Evolutionary conservation across 345 rosid genomes (phyloP).

Genomic region (Mercurialis annua): DNA sequence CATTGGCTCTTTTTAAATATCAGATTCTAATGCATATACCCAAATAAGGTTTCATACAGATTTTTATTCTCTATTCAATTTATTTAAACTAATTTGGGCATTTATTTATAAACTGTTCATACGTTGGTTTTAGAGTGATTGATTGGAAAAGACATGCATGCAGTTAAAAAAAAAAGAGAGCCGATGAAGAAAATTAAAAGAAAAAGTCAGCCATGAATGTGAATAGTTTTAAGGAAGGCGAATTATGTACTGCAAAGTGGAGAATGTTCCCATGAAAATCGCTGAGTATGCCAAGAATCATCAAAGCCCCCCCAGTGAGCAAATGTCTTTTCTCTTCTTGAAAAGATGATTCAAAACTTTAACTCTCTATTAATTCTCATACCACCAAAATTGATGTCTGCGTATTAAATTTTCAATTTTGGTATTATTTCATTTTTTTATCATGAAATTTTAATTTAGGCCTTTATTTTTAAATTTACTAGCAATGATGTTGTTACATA

Average conservation of each 20-base stretch:
- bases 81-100: background rate
- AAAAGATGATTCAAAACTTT: too few relatives aligned
- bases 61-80: background rate
- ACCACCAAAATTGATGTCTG: too few relatives aligned
- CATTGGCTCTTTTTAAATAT: constrained; percentile 6
- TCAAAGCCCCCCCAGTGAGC: too few relatives aligned
- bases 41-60: background rate
- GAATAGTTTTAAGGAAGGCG: constrained; percentile 6
- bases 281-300: too few relatives aligned
- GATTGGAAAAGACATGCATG: background rate
- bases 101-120: background rate
- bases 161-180: background rate
- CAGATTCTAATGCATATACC: too few relatives aligned
- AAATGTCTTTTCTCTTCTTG: too few relatives aligned
- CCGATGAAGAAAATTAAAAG: background rate
- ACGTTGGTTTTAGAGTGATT: background rate
- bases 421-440: too few relatives aligned
- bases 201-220: background rate
- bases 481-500: too few relatives aligned
- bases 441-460: too few relatives aligned
- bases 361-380: too few relatives aligned
- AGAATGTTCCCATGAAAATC: constrained; percentile 5
- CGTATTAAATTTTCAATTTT: too few relatives aligned
- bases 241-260: constrained; percentile 5
- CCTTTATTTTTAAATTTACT: too few relatives aligned